A percentile compares a stretch with the other conserved stretches of the same genome.
Conservation (phyloP, 2,329 filamentous ascomycete species). For the Periglandula ipomoeae region DNA sequence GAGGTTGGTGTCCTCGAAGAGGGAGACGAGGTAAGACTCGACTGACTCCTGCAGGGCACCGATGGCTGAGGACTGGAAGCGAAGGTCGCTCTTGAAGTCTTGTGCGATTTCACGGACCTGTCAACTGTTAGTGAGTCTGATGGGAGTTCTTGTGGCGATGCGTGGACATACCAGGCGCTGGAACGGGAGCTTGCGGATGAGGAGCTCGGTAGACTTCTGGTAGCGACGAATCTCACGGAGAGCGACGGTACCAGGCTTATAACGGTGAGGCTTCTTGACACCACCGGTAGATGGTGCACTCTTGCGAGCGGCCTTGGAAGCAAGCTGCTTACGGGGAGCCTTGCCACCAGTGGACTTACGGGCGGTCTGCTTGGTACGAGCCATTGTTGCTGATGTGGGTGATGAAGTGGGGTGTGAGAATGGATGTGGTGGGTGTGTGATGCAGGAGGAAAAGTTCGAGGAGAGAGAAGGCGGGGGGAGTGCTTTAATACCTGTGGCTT, state of each 20-base stretch:
- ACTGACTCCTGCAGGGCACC: constrained; percentile 96
- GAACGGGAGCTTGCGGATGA: constrained; percentile 97
- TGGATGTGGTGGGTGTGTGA: constrained; percentile 23
- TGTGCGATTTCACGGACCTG: constrained; percentile 88
- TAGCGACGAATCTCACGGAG: constrained; percentile 98
- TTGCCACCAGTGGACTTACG: constrained; percentile 75
- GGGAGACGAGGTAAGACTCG: constrained; percentile 95
- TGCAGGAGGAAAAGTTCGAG: constrained; percentile 31
- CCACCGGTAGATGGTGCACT: constrained; percentile 91
- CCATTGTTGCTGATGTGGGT: constrained; percentile 41
- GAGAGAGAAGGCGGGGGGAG: constrained; percentile 33
- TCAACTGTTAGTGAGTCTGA: constrained; percentile 11
- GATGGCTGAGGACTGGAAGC: constrained; percentile 98
- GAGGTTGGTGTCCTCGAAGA: constrained; percentile 97
- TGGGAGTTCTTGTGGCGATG: too few species aligned
- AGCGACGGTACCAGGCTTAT: constrained; percentile 91
- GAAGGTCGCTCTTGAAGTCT: constrained; percentile 89
- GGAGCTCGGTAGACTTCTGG: constrained; percentile 92
- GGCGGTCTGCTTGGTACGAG: constrained; percentile 58
- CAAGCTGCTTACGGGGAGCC: constrained; percentile 89
- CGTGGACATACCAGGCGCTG: constrained; percentile 65
- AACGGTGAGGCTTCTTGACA: constrained; percentile 91
- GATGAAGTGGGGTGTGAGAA: constrained; percentile 16
- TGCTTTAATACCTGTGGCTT: constrained; percentile 31
- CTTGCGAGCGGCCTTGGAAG: constrained; percentile 97